A percentile compares a stretch with the other conserved stretches of the same genome.
Conservation (phyloP, 2,329 filamentous ascomycete genomes). For the Pseudomassariella vexata region DNA sequence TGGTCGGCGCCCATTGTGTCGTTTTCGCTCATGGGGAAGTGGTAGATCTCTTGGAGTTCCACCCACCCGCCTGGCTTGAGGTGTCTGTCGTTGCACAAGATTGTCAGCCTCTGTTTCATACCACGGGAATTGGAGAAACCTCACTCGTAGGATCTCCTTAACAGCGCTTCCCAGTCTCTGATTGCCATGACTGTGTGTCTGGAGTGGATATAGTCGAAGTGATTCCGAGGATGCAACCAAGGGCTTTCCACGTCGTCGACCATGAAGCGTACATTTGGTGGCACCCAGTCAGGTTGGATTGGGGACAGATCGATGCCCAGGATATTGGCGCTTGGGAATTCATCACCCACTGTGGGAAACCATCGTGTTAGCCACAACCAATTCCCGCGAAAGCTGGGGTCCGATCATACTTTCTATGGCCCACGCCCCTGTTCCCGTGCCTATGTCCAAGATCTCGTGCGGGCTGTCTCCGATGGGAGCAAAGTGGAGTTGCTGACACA, state of each 20-base stretch:
- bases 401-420: slow-evolving; percentile 31
- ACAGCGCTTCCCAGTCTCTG: no score
- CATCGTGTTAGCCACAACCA: no score
- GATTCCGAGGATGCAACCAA: slow-evolving; percentile 42
- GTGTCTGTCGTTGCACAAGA: slow-evolving; percentile 21
- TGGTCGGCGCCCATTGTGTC: no score
- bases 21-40: no score
- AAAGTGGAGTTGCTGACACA: slow-evolving; percentile 31
- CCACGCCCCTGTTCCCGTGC: slow-evolving; percentile 43
- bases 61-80: slow-evolving; percentile 18
- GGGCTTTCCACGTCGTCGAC: slow-evolving; percentile 42
- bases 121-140: slow-evolving; percentile 13
- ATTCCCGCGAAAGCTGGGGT: no score
- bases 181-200: no score
- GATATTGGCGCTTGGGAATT: slow-evolving; percentile 20
- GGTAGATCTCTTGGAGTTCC: slow-evolving; percentile 19
- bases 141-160: no score
- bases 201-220: slow-evolving; percentile 46
- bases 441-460: slow-evolving; percentile 31
- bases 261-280: slow-evolving; percentile 26
- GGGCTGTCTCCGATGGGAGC: slow-evolving; percentile 32
- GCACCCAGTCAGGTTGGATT: slow-evolving; percentile 43
- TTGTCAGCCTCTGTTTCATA: slow-evolving; percentile 5
- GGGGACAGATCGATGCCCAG: slow-evolving; percentile 30
- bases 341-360: no score